Evolutionary conservation across 2,329 filamentous ascomycete species (phyloP).

Genomic region (Arthrobotrys sinensis): DNA sequence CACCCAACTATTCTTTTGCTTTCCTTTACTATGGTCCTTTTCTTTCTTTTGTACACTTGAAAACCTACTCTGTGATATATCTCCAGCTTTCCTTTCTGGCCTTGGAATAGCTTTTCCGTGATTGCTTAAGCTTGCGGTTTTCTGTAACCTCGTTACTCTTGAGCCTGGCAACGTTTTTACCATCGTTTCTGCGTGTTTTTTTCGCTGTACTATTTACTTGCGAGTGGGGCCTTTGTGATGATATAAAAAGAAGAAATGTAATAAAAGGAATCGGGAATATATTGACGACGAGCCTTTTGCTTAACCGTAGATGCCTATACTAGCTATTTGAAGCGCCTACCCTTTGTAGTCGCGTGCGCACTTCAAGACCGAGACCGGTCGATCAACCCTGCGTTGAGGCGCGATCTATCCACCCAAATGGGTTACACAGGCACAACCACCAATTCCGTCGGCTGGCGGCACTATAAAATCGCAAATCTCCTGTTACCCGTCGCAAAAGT

Average conservation of each 20-base stretch:
- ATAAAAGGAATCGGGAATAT: constrained; percentile 24
- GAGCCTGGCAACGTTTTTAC: constrained; percentile 24
- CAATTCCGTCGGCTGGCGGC: not conserved
- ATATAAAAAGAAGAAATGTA: constrained; percentile 37
- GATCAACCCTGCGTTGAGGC: constrained; percentile 9
- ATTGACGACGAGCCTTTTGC: not conserved
- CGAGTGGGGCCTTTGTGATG: constrained; percentile 17
- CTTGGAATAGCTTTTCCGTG: constrained; percentile 17
- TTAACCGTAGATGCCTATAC: not conserved
- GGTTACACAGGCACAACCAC: constrained; percentile 21
- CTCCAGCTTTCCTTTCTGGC: constrained; percentile 14
- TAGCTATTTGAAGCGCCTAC: too few relatives aligned
- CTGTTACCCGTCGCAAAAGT: not conserved
- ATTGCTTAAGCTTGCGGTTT: not conserved
- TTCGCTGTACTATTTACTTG: constrained; percentile 23
- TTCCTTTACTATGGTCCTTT: constrained; percentile 2
- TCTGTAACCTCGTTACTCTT: constrained; percentile 23
- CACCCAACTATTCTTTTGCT: not conserved
- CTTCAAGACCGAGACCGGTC: constrained; percentile 1
- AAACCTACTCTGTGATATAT: constrained; percentile 37
- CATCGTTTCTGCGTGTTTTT: constrained; percentile 22
- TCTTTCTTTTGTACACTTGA: constrained; percentile 29
- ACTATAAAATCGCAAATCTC: not conserved
- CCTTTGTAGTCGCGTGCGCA: too few relatives aligned
- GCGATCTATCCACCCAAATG: not conserved